Evolutionary conservation across 768 basidiomycete species (phyloP), one percentile per base, ranked within the genome.

Genomic region (Amanita thiersii): DNA sequence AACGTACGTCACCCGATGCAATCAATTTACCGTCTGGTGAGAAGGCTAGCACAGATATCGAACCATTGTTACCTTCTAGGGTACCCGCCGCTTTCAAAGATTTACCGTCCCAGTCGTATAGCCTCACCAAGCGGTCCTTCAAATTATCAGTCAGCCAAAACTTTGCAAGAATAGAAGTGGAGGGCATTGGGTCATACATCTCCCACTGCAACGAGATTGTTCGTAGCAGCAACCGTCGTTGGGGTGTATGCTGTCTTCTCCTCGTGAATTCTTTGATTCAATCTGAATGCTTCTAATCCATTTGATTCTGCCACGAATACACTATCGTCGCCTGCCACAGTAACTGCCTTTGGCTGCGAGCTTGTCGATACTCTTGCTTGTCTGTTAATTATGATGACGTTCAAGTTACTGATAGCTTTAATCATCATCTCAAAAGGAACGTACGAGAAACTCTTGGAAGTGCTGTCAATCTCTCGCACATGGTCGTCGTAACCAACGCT

Each of bases 1-100:
- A 9, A 72, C 86, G 61, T 51, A 93, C 91, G 61, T 97, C 91
- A 35, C 93, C 94, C 4, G 81, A 72, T 40, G 85, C 89, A 8
- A 98, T 68, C 26, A 79, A 61, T 15, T 62, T 65, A 0, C 85
- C 86, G 56, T 94, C 80, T 0, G 80, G 76, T 0, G 88, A 86
- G 62, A 96, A 85, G 0, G 86, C 75, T 4, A 97, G 58, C 1
- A 79, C 78, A 30, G 80, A 81, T 14, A 97, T 65, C 5, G 75
- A 63, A 10, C 80, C 85, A 49, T 73, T 75, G 57, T 85, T 84
- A 23, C 77, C 79, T 47, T 82, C 79, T 6, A 86, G 64, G 2
- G 74, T 64, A 0, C 60, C 72, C 20, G 55, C 58, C 55, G 83
- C 79, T 35, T 65, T 74, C 43, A 89, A 54, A 1, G 66, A 50